Evolutionary conservation across 169 alveolate species (phyloP).

Genomic region (Eimeria maxima): DNA sequence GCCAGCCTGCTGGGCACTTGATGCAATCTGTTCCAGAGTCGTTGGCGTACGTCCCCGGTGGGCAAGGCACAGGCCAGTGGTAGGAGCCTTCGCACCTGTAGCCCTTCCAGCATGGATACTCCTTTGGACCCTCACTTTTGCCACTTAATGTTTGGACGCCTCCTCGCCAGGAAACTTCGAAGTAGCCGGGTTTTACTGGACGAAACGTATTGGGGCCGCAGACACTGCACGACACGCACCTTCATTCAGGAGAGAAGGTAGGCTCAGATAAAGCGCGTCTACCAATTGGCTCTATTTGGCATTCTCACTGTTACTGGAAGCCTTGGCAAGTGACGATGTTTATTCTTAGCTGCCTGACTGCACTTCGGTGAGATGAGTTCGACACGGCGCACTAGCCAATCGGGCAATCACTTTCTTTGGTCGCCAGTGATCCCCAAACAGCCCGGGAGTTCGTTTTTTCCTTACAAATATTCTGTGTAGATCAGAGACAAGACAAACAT

Average conservation of each 20-base stretch:
- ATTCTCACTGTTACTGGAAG: background rate
- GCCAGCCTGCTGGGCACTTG: constrained; percentile 77
- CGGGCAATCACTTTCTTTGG: constrained; percentile 14
- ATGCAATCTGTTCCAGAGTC: constrained; percentile 57
- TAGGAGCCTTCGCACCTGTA: constrained; percentile 56
- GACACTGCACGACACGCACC: constrained; percentile 21
- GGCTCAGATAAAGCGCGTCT: background rate
- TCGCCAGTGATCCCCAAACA: background rate
- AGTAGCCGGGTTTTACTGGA: constrained; percentile 22
- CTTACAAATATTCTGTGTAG: constrained; percentile 4
- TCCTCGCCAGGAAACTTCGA: constrained; percentile 62
- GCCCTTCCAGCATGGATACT: constrained; percentile 53
- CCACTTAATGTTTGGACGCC: constrained; percentile 2
- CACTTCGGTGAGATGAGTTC: background rate
- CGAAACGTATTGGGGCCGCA: constrained; percentile 70
- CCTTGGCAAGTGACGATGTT: background rate
- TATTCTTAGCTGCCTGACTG: background rate
- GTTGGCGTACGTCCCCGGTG: constrained; percentile 64
- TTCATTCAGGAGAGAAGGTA: background rate
- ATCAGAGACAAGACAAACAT: background rate
- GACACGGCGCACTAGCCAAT: constrained; percentile 59
- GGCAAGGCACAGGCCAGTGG: constrained; percentile 77
- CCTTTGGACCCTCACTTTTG: constrained; percentile 17
- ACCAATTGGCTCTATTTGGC: background rate
- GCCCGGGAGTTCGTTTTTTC: background rate